Percentiles rank a stretch among this genome's conserved stretches.
phyloP scores from a whole-genome alignment of 192 early-diverging fungal genomes.

The Chytriomyces hyalinus region DNA sequence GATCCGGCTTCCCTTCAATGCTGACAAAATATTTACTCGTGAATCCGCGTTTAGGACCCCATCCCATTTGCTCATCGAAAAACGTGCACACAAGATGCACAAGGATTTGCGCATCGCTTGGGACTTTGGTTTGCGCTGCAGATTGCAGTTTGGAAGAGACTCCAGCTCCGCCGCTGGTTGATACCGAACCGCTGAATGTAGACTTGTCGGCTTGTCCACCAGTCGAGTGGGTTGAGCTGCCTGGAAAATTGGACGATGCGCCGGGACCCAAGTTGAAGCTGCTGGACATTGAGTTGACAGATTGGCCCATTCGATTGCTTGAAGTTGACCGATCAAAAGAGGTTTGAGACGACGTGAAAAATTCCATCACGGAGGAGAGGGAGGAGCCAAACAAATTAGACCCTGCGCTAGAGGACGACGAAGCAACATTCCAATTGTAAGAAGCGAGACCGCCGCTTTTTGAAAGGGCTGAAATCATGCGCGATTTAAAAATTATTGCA shows the following conservation, averaged over 20 bases:
- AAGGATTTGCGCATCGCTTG: conserved; percentile 37
- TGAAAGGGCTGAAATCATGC: conserved; percentile 36
- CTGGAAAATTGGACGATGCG: not conserved
- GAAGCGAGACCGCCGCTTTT: conserved; percentile 46
- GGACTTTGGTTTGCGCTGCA: not conserved
- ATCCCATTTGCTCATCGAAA: conserved; percentile 51
- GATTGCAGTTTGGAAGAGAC: not conserved
- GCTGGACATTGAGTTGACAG: not conserved
- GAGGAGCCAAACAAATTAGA: not conserved
- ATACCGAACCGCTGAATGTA: not conserved
- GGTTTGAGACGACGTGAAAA: conserved; percentile 6
- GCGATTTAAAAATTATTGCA: not conserved
- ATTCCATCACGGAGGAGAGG: not conserved
- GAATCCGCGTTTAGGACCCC: conserved; percentile 37
- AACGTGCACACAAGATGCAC: conserved; percentile 53
- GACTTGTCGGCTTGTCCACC: not conserved
- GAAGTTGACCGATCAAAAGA: not conserved
- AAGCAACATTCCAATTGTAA: conserved; percentile 46
- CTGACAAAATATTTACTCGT: conserved; percentile 43
- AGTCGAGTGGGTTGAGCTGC: not conserved
- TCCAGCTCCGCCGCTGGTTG: not conserved
- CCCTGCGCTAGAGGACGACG: not conserved
- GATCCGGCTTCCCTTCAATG: conserved; percentile 33
- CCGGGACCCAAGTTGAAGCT: not conserved
- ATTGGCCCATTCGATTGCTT: not conserved